Conservation (phyloP, 2,329 filamentous ascomycete genomes). For the Hypoxylon sp. region DNA sequence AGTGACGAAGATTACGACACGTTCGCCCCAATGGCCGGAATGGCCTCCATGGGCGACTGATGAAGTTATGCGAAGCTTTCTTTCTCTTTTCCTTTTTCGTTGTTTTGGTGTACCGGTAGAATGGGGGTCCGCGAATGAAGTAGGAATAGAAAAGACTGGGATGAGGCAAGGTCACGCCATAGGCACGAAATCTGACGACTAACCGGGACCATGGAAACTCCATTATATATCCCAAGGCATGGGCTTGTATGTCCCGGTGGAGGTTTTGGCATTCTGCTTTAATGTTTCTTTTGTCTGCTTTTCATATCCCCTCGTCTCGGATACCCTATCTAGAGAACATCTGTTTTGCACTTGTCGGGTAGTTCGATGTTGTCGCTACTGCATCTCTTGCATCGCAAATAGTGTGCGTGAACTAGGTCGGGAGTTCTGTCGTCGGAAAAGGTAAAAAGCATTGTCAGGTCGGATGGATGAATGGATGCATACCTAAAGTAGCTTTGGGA, state of each 20-base stretch:
- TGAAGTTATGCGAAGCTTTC: conserved; percentile 9
- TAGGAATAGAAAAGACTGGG: conserved; percentile 39
- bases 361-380: conserved; percentile 18
- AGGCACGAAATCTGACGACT: conserved; percentile 51
- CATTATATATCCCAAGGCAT: conserved; percentile 33
- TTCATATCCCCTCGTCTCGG: conserved; percentile 36
- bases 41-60: conserved; percentile 53
- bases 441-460: conserved; percentile 23
- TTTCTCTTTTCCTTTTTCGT: conserved; percentile 15
- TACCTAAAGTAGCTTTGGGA: conserved; percentile 20
- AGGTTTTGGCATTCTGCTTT: conserved; percentile 27
- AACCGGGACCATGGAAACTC: conserved; percentile 31
- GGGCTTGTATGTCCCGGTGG: conserved; percentile 12
- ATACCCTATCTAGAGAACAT: conserved; percentile 44
- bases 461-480: conserved; percentile 30
- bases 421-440: conserved; percentile 32
- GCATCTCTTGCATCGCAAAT: conserved; percentile 33
- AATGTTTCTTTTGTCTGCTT: conserved; percentile 12
- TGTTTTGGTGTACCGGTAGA: conserved; percentile 30
- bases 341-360: conserved; percentile 18
- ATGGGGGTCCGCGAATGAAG: conserved; percentile 37
- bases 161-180: conserved; percentile 53
- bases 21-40: conserved; percentile 56
- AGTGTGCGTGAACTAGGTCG: conserved; percentile 27
- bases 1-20: conserved; percentile 71